Conservation (phyloP, 805 yeast species). For the Kuraishia capsulata region DNA sequence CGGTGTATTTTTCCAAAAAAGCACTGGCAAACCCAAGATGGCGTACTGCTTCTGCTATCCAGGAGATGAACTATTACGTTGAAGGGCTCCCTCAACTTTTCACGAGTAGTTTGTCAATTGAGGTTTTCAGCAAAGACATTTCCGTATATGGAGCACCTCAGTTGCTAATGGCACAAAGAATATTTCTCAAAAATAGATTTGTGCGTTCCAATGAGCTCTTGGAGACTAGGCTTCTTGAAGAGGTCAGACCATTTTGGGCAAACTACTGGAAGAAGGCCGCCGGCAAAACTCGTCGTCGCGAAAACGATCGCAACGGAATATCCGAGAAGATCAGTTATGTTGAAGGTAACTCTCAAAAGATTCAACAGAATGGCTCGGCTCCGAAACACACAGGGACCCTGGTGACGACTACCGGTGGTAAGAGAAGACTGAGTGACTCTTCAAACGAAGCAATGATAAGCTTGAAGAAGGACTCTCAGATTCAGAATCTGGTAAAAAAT, state of each 20-base stretch:
- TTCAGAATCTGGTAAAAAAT: constrained; percentile 3
- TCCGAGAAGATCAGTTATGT: constrained; percentile 10
- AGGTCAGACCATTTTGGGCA: constrained; percentile 40
- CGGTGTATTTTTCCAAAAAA: constrained; percentile 33
- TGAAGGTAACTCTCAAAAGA: not conserved
- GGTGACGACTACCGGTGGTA: not conserved
- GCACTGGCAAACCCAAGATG: constrained; percentile 48
- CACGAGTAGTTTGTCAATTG: constrained; percentile 33
- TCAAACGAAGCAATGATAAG: not conserved
- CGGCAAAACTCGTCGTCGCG: constrained; percentile 26
- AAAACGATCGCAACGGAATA: constrained; percentile 22
- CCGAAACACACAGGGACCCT: not conserved
- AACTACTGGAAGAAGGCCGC: constrained; percentile 38
- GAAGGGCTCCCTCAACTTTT: constrained; percentile 32
- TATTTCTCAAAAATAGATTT: constrained; percentile 44
- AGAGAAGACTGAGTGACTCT: not conserved
- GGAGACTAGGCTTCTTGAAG: constrained; percentile 20
- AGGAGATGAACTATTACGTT: constrained; percentile 57
- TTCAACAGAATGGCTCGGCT: not conserved
- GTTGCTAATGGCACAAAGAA: constrained; percentile 38
- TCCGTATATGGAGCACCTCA: constrained; percentile 57
- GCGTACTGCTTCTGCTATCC: constrained; percentile 48
- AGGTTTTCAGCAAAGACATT: constrained; percentile 22
- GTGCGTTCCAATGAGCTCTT: constrained; percentile 20
- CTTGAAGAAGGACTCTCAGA: constrained; percentile 6